phyloP scores from a whole-genome alignment of 257 asterid genomes.

The Solanum gracilifrons region DNA sequence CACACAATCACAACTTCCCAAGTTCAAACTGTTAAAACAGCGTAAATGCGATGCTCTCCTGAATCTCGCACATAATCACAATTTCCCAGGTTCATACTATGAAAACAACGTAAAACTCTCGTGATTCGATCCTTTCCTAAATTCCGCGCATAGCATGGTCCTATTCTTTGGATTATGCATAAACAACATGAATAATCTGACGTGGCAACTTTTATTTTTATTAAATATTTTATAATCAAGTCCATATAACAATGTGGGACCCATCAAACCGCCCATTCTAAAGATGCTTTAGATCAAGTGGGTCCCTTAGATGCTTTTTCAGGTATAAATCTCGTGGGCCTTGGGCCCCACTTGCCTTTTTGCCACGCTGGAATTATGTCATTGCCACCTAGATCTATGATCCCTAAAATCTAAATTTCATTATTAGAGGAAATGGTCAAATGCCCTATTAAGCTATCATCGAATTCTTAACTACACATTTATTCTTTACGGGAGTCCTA shows the following conservation, averaged over 20 bases:
- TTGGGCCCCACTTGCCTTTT: conserved; percentile 22
- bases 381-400: conserved; percentile 7
- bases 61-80: neutral
- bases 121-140: neutral
- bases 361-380: conserved; percentile 48
- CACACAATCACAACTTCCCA: neutral
- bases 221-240: neutral
- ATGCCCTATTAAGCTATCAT: no score
- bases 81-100: neutral
- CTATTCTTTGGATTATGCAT: neutral
- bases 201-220: neutral
- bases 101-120: neutral
- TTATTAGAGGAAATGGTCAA: neutral
- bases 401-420: neutral
- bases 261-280: conserved; percentile 1
- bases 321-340: conserved; percentile 17
- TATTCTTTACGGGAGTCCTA: no score
- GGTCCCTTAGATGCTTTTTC: conserved; percentile 32
- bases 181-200: neutral
- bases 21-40: neutral
- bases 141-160: neutral
- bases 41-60: no score
- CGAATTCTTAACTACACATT: no score
- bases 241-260: neutral
- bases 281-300: conserved; percentile 1